Evolutionary conservation across 2,329 filamentous ascomycete species (phyloP), one percentile per base, ranked within the genome.

Genomic region (Penicillium polonicum): DNA sequence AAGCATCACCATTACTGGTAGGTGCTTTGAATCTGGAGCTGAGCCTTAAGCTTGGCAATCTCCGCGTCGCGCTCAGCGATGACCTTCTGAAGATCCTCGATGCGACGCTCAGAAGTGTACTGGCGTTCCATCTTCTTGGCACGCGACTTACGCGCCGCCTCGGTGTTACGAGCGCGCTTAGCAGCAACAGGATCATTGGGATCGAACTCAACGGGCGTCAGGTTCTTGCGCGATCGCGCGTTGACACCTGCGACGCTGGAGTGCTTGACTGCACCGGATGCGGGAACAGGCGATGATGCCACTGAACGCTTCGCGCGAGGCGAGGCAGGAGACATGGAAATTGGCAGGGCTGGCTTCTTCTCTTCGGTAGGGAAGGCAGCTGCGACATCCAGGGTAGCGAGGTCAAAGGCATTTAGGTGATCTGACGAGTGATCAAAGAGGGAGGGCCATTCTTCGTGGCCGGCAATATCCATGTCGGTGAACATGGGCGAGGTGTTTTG

Each of bases 111-210:
- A 45, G 96, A 81, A 57, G 87, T 85, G 55, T 90, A 87, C 60
- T 93, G 82, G 66, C 88, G 85, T 72, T 88, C 83, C 57, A 90
- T 86, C 80, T 96, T 96, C 65, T 91, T 88, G 70, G 91, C 88
- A 52, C 93, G 88, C 59, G 92, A 96, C 79, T 96, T 96, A 65
- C 93, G 91, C 68, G 93, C 93, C 19, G 93, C 93, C 74, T 95
- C 84, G 9, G 92, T 96, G 75, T 97, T 97, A 65, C 92, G 89
- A 50, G 92, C 92, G 74, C 93, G 90, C 86, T 97, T 97, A 82
- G 92, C 85, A 21, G 91, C 91, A n/a, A 89, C 74, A 10, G 83
- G 84, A 69, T 97, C 92, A 42, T 68, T 78, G 0, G 87, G 84
- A 66, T 97, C 90, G 38, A 92, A 84, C 60, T 88, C 79, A 72